Conservation (phyloP, 2,329 filamentous ascomycete genomes). For the Claviceps sp. region DNA sequence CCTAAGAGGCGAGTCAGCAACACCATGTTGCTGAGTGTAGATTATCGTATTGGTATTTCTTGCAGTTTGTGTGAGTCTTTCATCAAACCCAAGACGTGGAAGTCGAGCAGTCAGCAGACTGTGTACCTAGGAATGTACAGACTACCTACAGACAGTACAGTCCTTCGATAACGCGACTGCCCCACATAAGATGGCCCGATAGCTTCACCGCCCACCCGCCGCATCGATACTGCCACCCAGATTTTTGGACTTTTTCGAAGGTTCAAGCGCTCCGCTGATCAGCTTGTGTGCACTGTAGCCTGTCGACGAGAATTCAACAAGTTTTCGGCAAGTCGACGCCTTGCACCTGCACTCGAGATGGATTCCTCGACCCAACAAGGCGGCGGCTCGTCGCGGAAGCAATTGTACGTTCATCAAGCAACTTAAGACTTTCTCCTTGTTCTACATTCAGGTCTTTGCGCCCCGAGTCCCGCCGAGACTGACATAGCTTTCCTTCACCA, state of each 20-base stretch:
- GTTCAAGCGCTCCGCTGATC: neutral
- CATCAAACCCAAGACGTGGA: too few species aligned
- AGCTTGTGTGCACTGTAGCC: neutral
- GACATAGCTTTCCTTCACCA: slow-evolving; percentile 18
- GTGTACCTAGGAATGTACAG: too few species aligned
- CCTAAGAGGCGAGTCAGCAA: neutral
- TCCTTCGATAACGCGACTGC: neutral
- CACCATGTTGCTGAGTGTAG: neutral
- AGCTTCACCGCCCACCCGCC: slow-evolving; percentile 24
- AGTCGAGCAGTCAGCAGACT: too few species aligned
- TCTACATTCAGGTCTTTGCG: neutral
- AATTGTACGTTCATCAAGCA: slow-evolving; percentile 27
- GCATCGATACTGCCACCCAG: slow-evolving; percentile 22
- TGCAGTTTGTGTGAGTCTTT: too few species aligned
- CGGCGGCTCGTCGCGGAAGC: slow-evolving; percentile 46
- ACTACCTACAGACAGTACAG: too few species aligned
- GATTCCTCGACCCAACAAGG: slow-evolving; percentile 2
- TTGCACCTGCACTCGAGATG: slow-evolving; percentile 6
- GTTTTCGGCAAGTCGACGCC: slow-evolving; percentile 6
- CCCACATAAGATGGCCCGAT: neutral
- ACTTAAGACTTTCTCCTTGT: neutral
- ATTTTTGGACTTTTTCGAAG: slow-evolving; percentile 23
- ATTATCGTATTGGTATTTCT: neutral
- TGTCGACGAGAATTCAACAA: neutral
- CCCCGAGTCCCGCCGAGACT: neutral